These are phyloP conservation scores for Solanum pinnatisectum DNA, from an alignment of 257 asterid species.

Conservation along the genomic window DNA sequence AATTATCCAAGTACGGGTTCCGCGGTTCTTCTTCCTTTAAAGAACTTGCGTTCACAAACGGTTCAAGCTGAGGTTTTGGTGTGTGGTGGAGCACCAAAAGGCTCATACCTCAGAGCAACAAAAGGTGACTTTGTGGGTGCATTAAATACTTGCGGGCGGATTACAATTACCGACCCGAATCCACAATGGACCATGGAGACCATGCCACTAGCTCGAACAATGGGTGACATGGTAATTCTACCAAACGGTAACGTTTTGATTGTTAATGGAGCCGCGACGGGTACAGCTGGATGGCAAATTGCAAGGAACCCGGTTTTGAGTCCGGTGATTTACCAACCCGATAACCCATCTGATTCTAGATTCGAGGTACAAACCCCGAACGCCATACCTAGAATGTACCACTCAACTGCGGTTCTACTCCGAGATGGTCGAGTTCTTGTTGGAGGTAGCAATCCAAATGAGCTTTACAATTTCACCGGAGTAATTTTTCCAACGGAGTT, in stretches of 20 bases:
- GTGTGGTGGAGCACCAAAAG: slow-evolving; percentile 46
- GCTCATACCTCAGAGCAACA: slow-evolving; percentile 3
- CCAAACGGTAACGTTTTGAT: slow-evolving; percentile 30
- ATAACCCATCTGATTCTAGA: background rate
- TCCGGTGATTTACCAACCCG: slow-evolving; percentile 24
- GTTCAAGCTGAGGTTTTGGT: slow-evolving; percentile 24
- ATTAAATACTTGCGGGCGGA: slow-evolving; percentile 32
- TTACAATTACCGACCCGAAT: slow-evolving; percentile 18
- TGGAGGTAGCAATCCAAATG: slow-evolving; percentile 31
- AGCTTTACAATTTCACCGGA: background rate
- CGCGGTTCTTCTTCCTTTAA: slow-evolving; percentile 16
- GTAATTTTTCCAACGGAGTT: slow-evolving; percentile 24
- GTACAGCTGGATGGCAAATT: slow-evolving; percentile 28
- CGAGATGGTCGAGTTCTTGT: slow-evolving; percentile 32
- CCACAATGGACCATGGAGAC: slow-evolving; percentile 44
- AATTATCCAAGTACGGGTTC: background rate
- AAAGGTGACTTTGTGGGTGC: slow-evolving; percentile 15
- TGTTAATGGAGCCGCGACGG: slow-evolving; percentile 27
- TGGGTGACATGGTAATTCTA: slow-evolving; percentile 42
- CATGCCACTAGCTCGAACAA: slow-evolving; percentile 35
- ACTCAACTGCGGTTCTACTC: slow-evolving; percentile 22
- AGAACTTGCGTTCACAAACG: background rate
- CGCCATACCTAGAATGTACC: slow-evolving; percentile 31
- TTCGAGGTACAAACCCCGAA: slow-evolving; percentile 15
- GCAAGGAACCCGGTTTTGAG: slow-evolving; percentile 22